A percentile compares a stretch with the other conserved stretches of the same genome.
These are phyloP conservation scores for Kuraishia piskuri DNA, from an alignment of 805 yeast genomes.

Conservation along the genomic window DNA sequence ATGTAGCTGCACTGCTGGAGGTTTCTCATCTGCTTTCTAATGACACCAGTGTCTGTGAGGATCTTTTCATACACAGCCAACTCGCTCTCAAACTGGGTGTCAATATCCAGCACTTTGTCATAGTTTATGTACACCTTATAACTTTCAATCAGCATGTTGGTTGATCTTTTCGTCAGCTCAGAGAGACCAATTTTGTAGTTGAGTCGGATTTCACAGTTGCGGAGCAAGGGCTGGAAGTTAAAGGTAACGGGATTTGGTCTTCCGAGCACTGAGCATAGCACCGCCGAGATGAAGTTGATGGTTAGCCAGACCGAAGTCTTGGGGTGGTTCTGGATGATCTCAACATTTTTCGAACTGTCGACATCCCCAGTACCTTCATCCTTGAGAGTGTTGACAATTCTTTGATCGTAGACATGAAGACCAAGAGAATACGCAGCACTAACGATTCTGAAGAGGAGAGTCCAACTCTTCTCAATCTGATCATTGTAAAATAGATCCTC, in stretches of 20 bases:
- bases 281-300: conserved; percentile 36
- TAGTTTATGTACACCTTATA: conserved; percentile 36
- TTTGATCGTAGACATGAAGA: conserved; percentile 33
- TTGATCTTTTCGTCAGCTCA: conserved; percentile 39
- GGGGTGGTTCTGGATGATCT: conserved; percentile 22
- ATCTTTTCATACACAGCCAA: conserved; percentile 24
- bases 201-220: conserved; percentile 23
- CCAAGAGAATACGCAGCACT: conserved; percentile 44
- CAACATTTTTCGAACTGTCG: conserved; percentile 21
- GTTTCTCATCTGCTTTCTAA: conserved; percentile 10
- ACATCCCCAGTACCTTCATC: conserved; percentile 8
- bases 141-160: conserved; percentile 41
- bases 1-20: background rate
- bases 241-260: conserved; percentile 46
- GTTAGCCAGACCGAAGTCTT: conserved; percentile 43
- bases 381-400: conserved; percentile 20
- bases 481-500: conserved; percentile 42
- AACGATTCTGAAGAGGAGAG: conserved; percentile 38
- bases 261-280: conserved; percentile 41
- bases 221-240: conserved; percentile 23
- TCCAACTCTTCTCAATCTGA: conserved; percentile 44
- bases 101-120: conserved; percentile 31
- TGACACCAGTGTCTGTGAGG: conserved; percentile 19
- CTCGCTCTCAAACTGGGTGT: conserved; percentile 33
- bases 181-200: conserved; percentile 39